Evolutionary conservation across 805 yeast genomes (phyloP).

Genomic region (Candida pseudofarinosa): DNA sequence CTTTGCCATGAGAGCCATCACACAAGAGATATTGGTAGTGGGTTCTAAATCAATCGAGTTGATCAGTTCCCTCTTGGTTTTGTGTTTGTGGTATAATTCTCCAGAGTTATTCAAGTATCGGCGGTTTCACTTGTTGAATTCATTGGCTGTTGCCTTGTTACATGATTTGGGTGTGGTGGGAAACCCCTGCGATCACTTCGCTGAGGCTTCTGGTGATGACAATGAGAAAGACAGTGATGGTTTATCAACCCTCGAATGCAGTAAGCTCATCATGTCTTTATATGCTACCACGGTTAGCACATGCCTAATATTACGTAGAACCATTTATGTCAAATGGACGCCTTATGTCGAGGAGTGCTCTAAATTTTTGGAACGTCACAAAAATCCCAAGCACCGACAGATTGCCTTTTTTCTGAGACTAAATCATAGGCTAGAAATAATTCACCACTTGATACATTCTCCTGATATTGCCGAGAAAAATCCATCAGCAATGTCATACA

Average conservation of each 20-base stretch:
- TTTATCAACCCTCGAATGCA: slow-evolving; percentile 33
- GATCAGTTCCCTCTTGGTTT: slow-evolving; percentile 54
- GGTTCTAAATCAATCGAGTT: slow-evolving; percentile 72
- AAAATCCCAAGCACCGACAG: slow-evolving; percentile 28
- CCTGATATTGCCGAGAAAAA: slow-evolving; percentile 20
- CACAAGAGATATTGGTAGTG: slow-evolving; percentile 58
- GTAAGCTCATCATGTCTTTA: slow-evolving; percentile 51
- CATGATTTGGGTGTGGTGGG: slow-evolving; percentile 75
- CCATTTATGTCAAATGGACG: slow-evolving; percentile 60
- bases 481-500: slow-evolving; percentile 30
- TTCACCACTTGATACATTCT: slow-evolving; percentile 47
- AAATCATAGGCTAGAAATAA: slow-evolving; percentile 57
- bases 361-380: slow-evolving; percentile 36
- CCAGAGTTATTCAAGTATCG: slow-evolving; percentile 80
- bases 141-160: slow-evolving; percentile 61
- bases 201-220: slow-evolving; percentile 1
- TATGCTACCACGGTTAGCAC: slow-evolving; percentile 62
- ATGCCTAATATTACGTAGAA: slow-evolving; percentile 61
- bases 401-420: slow-evolving; percentile 58
- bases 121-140: slow-evolving; percentile 66
- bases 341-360: slow-evolving; percentile 63
- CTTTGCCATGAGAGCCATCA: slow-evolving; percentile 46
- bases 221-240: not conserved
- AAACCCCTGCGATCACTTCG: slow-evolving; percentile 27
- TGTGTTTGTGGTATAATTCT: slow-evolving; percentile 77